Base-by-base conservation (phyloP, 2,329 filamentous ascomycete species). In the Aspergillus alliaceus region DNA sequence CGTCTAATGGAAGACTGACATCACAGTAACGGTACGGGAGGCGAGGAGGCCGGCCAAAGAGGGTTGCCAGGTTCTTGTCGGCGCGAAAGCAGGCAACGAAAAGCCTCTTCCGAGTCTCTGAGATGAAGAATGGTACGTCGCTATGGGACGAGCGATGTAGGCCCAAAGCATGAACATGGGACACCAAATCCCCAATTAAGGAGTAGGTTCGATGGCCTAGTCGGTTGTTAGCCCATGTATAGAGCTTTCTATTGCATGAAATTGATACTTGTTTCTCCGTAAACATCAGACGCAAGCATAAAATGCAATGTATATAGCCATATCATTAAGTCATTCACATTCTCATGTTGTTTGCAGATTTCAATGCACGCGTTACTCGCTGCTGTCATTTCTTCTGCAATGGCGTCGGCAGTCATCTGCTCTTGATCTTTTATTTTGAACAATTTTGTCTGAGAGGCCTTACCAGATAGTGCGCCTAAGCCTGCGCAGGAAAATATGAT, bases 1-100 rank as follows among this genome's bases (percentile, higher is more conserved):
- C n/a, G 20, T 58, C 56, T 6, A 54, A 29, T 6, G 56, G 56
- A 4, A 51, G 46, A n/a, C 37, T 37, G 32, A 47, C 37, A 15
- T 54, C 51, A 39, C 51, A 58, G 15, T 54, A 58, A 12, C 37
- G 46, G 31, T 54, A 37, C 8, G 46, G 56, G 6, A 58, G 42
- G 22, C 56, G 56, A 32, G 51, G 56, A 12, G 56, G 56, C 20
- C 56, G 34, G 3, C 51, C 56, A 7, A 58, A 18, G 15, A 57
- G 44, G 18, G 50, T 57, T 3, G 54, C 54, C 4, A 49, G n/a
- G 9, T 44, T 44, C 27, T 57, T 57, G 35, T 57, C 54, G 4
- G 49, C 39, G 18, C 54, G 54, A 32, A 35, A 51, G 11, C 15
- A 9, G 20, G 44, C 27, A 8, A 25, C 32, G 7, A 57, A 40